Evolutionary conservation across 73 alveolate species (phyloP), one percentile per base, ranked within the genome.

Genomic region (Paramecium sexaurelia): DNA sequence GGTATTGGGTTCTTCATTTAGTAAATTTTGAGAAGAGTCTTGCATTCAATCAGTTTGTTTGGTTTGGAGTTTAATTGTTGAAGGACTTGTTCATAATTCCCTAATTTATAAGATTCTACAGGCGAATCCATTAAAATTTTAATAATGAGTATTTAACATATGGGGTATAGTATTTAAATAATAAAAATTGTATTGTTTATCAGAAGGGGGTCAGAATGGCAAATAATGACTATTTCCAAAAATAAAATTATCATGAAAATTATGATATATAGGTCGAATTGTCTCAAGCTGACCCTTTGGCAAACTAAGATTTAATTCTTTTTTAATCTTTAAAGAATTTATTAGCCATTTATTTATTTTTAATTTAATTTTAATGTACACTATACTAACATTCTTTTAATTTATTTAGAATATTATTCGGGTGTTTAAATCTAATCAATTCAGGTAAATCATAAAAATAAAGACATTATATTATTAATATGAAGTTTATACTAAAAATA

Each of bases 111-210:
- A 71, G 86, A 71, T 71, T 71, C 86, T 29, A 71, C 9, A 35
- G 56, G 35, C 32, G 66, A 37, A 33, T 71, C 86, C 86, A 71
- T 71, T 61, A 61, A 61, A 61, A 51, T 51, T 51, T 51, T 61
- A 61, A 29, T 61, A 61, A 61, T 61, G 51, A 26, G 27, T 24
- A 24, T 6, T 27, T 6, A 17, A 56, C 35, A 56, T 1, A 24
- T 56, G 33, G 33, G 37, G 75, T 20, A 56, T 2, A 20, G 40
- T 7, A 24, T 56, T 56, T 56, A 56, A 24, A 56, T 56, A 56
- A 56, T 56, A 56, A 56, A n/a, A 56, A 43, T 43, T 10, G 56
- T 43, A 43, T 43, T 43, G n/a, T 43, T 43, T 43, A 43, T 43
- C 5, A 0, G 5, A 20, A 43, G 56, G 56, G 56, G 56, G 56